These are phyloP conservation scores for Termitomyces bulborhizus DNA, from an alignment of 768 basidiomycete genomes.

Conservation along the genomic window DNA sequence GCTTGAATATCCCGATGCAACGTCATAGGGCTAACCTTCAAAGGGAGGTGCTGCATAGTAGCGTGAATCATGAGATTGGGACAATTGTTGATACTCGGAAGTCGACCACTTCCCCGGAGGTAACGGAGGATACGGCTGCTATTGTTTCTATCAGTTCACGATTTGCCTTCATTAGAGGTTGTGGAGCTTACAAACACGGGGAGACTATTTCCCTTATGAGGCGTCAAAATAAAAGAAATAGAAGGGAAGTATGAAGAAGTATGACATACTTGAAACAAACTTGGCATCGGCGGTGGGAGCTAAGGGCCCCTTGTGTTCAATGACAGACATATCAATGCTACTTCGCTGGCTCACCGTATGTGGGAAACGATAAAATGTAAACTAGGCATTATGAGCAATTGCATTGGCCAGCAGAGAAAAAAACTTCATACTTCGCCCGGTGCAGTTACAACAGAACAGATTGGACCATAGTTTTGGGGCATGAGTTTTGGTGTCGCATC, in stretches of 20 bases:
- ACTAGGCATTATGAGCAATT: background rate
- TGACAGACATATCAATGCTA: background rate
- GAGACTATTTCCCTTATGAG: background rate
- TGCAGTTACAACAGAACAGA: background rate
- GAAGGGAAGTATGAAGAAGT: background rate
- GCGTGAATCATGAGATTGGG: background rate
- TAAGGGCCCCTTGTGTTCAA: background rate
- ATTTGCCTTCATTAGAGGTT: background rate
- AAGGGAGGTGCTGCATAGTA: background rate
- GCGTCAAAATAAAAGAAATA: background rate
- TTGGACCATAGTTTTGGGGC: background rate
- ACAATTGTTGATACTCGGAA: background rate
- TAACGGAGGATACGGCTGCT: background rate
- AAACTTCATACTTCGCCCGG: background rate
- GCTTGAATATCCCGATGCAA: background rate
- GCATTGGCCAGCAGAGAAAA: background rate
- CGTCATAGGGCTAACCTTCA: background rate
- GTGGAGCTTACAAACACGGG: background rate
- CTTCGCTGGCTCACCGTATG: background rate
- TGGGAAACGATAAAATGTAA: background rate
- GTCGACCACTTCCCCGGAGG: background rate
- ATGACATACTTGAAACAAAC: background rate
- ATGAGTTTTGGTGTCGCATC: background rate
- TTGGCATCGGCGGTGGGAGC: background rate
- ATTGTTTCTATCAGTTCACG: background rate